Base-by-base conservation (phyloP, 257 asterid genomes). In the Nicotiana otophora region DNA sequence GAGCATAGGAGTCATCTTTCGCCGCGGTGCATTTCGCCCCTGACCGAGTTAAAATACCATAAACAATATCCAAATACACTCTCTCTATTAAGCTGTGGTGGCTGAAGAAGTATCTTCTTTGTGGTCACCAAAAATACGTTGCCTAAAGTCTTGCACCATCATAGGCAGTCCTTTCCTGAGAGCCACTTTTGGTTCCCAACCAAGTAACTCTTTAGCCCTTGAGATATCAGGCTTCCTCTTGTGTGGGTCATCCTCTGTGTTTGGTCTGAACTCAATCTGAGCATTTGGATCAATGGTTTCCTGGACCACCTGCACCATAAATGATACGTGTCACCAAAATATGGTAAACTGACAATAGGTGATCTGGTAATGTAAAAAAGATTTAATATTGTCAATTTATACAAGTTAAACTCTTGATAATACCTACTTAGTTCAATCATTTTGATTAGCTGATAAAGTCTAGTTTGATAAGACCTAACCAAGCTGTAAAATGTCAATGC, bases 221-320 rank as follows among this genome's bases (percentile, higher is more conserved):
- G 94, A 60, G 82, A 95, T 95, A 76, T 95, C 99, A 1, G 99
- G 99, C 83, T 95, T 93, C 70, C 99, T 92, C 95, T 91, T 95
- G 96, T 95, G 99, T 0, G 99, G 99, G 58, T 95, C 99, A 75
- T 95, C 99, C 83, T 94, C 98, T 3, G 99, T 93, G 94, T 95
- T 95, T 6, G 98, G 95, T 85, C 87, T 91, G 93, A 91, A 92
- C 54, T 90, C 98, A 31, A 95, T 94, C 88, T 88, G 88, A 0
- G 99, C 99, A 81, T 93, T 91, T 34, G 97, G 94, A 84, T 95
- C 99, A 16, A 93, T 93, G n/a, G 97, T 92, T 84, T 95, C 98
- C 86, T 94, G 97, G 46, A 95, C 98, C 67, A 95, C 99, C 99
- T 95, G 91, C 80, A 55, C 66, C 20, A 81, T 31, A 80, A 63